Percentiles rank a stretch among this genome's conserved stretches.
These are phyloP conservation scores for Biscutella laevigata DNA, from an alignment of 441 rosid genomes.

Conservation along the genomic window DNA sequence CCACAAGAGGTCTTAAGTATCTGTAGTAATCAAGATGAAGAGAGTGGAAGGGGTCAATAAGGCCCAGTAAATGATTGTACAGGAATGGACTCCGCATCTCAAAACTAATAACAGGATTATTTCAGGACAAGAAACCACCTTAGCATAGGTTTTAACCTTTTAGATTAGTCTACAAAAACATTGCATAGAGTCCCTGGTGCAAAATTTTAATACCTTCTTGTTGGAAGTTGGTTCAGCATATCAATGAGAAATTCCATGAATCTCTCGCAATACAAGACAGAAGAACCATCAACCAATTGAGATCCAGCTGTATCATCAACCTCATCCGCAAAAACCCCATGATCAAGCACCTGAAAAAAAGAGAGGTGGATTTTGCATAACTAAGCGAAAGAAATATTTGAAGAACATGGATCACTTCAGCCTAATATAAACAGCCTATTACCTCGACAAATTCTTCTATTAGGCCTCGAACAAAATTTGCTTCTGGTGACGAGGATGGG, in stretches of 20 bases:
- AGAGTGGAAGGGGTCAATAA: not conserved
- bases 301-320: constrained; percentile 30
- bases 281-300: constrained; percentile 57
- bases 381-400: not conserved
- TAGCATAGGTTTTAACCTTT: not conserved
- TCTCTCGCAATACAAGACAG: constrained; percentile 84
- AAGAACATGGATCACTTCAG: constrained; percentile 5
- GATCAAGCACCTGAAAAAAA: constrained; percentile 57
- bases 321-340: constrained; percentile 52
- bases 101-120: not conserved
- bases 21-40: constrained; percentile 32
- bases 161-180: constrained; percentile 7
- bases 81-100: not conserved
- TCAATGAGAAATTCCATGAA: constrained; percentile 98
- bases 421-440: constrained; percentile 5
- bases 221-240: constrained; percentile 91
- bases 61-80: constrained; percentile 1
- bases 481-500: constrained; percentile 57
- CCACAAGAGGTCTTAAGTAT: constrained; percentile 94
- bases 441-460: constrained; percentile 93
- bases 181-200: not conserved
- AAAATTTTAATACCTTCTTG: constrained; percentile 61
- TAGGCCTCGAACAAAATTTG: constrained; percentile 71
- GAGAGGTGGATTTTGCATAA: constrained; percentile 1
- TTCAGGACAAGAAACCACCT: not conserved